Percentiles rank a stretch among this genome's conserved stretches.
phyloP scores from a whole-genome alignment of 257 asterid genomes.

The Fraxinus excelsior region DNA sequence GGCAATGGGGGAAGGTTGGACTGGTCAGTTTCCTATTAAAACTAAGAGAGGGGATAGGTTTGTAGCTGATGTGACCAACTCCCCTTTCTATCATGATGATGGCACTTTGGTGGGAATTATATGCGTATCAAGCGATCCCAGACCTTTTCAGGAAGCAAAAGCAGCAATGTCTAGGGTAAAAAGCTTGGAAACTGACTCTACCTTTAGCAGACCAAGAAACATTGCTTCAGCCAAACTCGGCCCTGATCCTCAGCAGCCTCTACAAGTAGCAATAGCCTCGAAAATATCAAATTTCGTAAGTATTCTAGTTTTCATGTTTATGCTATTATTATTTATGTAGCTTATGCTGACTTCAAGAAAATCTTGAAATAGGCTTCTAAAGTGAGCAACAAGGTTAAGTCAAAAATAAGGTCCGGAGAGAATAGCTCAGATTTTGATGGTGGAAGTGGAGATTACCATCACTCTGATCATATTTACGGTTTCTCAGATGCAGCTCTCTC shows the following conservation, averaged over 20 bases:
- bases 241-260: constrained; percentile 83
- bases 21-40: constrained; percentile 77
- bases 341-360: constrained; percentile 35
- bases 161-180: constrained; percentile 31
- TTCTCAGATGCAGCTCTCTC: constrained; percentile 41
- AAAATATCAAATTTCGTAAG: constrained; percentile 82
- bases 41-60: constrained; percentile 65
- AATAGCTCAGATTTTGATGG: constrained; percentile 56
- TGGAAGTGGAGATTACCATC: constrained; percentile 64
- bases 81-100: constrained; percentile 83
- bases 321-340: constrained; percentile 12
- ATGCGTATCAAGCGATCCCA: constrained; percentile 65
- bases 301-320: constrained; percentile 16
- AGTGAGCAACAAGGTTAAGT: constrained; percentile 85
- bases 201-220: constrained; percentile 46
- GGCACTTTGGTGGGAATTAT: constrained; percentile 69
- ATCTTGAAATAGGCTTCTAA: constrained; percentile 65
- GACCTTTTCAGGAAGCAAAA: constrained; percentile 57
- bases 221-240: constrained; percentile 61
- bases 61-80: constrained; percentile 54
- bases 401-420: constrained; percentile 70
- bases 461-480: constrained; percentile 51
- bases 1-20: constrained; percentile 74
- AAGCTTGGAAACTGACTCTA: constrained; percentile 39
- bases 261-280: constrained; percentile 82